Evolutionary conservation across 257 asterid genomes (phyloP), one percentile per base, ranked within the genome.

Genomic region (Solanum paucissectum): DNA sequence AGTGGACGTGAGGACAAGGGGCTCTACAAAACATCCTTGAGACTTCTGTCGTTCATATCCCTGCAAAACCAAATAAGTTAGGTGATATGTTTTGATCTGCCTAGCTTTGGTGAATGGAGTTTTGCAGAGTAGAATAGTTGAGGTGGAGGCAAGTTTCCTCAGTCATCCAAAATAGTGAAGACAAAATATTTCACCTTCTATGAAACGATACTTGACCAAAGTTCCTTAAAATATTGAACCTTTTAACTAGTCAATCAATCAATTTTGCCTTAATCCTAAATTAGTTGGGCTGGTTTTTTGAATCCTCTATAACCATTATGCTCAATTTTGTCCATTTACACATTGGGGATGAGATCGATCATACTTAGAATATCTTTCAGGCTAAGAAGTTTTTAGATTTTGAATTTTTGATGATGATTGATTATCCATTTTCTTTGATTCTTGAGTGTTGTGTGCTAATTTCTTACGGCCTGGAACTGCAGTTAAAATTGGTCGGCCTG

Each of bases 401-500:
- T 44, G 66, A 25, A 36, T 5, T 34, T 73, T 32, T 13, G 7
- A 6, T 6, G 62, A 8, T 27, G 84, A 2, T 1, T 79, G 66
- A 4, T 44, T 44, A 44, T 44, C 85, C 38, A 44, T 44, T 44
- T 27, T 18, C 4, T 21, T 82, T 6, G 0, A 20, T 82, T 49
- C 69, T 82, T 2, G 86, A 82, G 7, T 49, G 18, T 16, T 25
- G 1, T 49, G 40, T 82, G 44, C 69, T 82, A 29, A 49, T 10
- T 29, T 49, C 34, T 81, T 16, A 1, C 3, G 42, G 29, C 69
- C 25, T 82, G 86, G 32, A 82, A 29, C 74, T 90, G 90, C 95
- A 95, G 99, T 97, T 91, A 97, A 95, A 91, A 97, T 97, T 91
- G 99, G 99, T 73, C 88, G 99, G 85, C 99, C 99, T 88, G 99